Evolutionary conservation across 495 filamentous ascomycete genomes (phyloP), one percentile per base, ranked within the genome.

Genomic region (Arthonia radiata): DNA sequence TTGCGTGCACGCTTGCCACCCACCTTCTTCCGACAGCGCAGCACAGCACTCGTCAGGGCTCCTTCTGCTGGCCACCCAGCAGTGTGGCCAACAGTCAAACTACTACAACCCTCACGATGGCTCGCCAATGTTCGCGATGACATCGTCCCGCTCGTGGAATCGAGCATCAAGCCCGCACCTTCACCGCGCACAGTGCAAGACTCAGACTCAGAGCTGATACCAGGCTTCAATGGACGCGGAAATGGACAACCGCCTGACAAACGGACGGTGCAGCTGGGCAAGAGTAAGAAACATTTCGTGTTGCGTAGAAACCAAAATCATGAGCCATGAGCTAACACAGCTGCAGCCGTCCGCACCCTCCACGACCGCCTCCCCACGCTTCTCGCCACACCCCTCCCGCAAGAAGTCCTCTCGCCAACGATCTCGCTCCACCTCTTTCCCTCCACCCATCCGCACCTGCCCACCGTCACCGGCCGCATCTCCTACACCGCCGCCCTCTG

Each of bases 361-460:
- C 86, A 89, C 50, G 64, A 73, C 15, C 73, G 69, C 31, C 70
- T 97, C 17, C 82, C 86, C 11, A 77, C 71, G 9, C 62, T 97
- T 15, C 60, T 97, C 11, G 70, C 76, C 37, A 72, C 81, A 5
- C 69, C 67, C 4, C 61, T 93, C 1, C 86, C 86, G 2, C 66
- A 69, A 25, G 67, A 77, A 24, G 75, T 97, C 38, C 74, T 97
- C 37, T 75, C 74, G 0, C 86, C 83, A 1, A 64, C 67, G 41
- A 86, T 94, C 35, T 71, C 68, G n/a, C 67, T 97, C 15, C 74
- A 90, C 47, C 74, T 94, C 30, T 97, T 97, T 52, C 86, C 86
- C 15, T 81, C 80, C 2, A 93, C 86, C 0, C 89, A 97, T 41
- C 89, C 81, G 2, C 76, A 93, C 43, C 76, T 97, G 8, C 86